phyloP scores from a whole-genome alignment of 2,329 filamentous ascomycete genomes.

The Helminthosporium solani region DNA sequence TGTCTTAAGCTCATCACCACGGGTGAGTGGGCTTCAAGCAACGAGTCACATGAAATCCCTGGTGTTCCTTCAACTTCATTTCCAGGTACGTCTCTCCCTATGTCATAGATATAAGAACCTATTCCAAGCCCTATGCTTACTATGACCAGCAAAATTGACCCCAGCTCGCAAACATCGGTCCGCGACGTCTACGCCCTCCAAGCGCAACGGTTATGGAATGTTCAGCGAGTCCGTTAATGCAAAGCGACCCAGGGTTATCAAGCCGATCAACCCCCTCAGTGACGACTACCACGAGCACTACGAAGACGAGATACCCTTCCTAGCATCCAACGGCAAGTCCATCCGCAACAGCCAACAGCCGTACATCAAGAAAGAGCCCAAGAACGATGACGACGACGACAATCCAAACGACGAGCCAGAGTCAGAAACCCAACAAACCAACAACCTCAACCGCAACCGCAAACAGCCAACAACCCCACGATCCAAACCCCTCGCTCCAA shows the following conservation, averaged over 20 bases:
- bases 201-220: neutral
- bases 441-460: too few relatives aligned
- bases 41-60: too few relatives aligned
- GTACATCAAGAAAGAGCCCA: neutral
- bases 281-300: neutral
- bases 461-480: neutral
- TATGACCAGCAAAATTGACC: too few relatives aligned
- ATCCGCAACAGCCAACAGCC: neutral
- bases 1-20: neutral
- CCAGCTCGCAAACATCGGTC: neutral
- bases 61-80: too few relatives aligned
- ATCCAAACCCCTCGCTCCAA: neutral
- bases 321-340: neutral
- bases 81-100: too few relatives aligned
- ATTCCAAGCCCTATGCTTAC: too few relatives aligned
- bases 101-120: too few relatives aligned
- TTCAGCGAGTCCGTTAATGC: neutral
- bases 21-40: too few relatives aligned
- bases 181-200: neutral
- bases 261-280: neutral
- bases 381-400: neutral
- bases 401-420: neutral
- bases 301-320: neutral
- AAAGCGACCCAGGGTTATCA: neutral
- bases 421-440: too few relatives aligned